phyloP scores from a whole-genome alignment of 257 asterid species.

The Ehretia macrophylla region DNA sequence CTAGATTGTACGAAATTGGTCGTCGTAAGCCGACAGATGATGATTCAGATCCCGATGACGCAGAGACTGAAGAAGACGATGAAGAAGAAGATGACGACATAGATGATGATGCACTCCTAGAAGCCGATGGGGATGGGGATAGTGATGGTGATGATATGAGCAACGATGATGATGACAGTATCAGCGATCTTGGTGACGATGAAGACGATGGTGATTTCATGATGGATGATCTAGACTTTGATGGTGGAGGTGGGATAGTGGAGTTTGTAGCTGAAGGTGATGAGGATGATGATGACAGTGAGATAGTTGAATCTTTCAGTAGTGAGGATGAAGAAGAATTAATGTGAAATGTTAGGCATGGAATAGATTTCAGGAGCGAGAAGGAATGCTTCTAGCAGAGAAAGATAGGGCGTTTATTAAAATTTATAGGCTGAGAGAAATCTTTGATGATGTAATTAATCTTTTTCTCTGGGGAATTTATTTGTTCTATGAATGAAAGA shows the following conservation, averaged over 20 bases:
- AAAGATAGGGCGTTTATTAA: no score
- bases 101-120: slow-evolving; percentile 61
- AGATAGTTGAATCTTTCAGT: slow-evolving; percentile 53
- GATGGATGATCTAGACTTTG: slow-evolving; percentile 55
- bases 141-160: slow-evolving; percentile 72
- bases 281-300: slow-evolving; percentile 71
- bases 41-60: slow-evolving; percentile 98
- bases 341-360: slow-evolving; percentile 12
- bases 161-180: slow-evolving; percentile 58
- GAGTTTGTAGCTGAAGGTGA: slow-evolving; percentile 70
- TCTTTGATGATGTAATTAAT: no score
- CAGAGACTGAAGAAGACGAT: slow-evolving; percentile 80
- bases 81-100: slow-evolving; percentile 54
- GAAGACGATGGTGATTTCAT: slow-evolving; percentile 64
- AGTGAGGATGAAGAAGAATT: slow-evolving; percentile 73
- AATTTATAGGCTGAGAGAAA: no score
- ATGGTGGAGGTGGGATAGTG: slow-evolving; percentile 52
- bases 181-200: slow-evolving; percentile 59
- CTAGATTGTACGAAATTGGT: slow-evolving; percentile 89
- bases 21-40: slow-evolving; percentile 89
- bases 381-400: no score
- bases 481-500: no score
- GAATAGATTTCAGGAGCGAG: background rate
- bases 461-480: no score
- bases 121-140: slow-evolving; percentile 61